Percentiles rank a stretch among this genome's conserved stretches.
Evolutionary conservation across 2,329 filamentous ascomycete species (phyloP).

Genomic region (Beauveria pseudobassiana): DNA sequence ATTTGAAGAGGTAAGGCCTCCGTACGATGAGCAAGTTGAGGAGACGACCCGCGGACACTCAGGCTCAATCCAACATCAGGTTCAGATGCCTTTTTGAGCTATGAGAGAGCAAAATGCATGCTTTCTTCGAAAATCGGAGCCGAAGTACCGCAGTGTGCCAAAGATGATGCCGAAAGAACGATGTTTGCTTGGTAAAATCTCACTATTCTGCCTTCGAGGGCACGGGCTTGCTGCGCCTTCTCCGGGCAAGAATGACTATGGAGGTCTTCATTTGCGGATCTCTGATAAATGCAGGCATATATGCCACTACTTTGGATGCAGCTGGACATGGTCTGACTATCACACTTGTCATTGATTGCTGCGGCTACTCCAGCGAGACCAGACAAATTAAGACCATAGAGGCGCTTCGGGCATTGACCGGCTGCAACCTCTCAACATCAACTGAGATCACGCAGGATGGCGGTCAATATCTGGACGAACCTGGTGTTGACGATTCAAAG

Average conservation of each 20-base stretch:
- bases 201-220: constrained; percentile 83
- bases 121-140: constrained; percentile 25
- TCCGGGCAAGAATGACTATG: constrained; percentile 81
- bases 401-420: constrained; percentile 66
- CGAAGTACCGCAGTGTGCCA: constrained; percentile 36
- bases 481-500: background rate
- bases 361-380: constrained; percentile 65
- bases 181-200: constrained; percentile 56
- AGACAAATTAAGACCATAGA: constrained; percentile 65
- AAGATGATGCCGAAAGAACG: constrained; percentile 31
- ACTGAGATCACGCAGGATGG: constrained; percentile 42
- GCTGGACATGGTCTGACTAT: constrained; percentile 82
- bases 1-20: constrained; percentile 42
- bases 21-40: background rate
- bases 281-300: constrained; percentile 79
- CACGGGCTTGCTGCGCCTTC: constrained; percentile 63
- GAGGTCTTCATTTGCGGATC: constrained; percentile 85
- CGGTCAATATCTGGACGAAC: background rate
- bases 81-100: constrained; percentile 40
- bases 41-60: background rate
- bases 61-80: constrained; percentile 14
- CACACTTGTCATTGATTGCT: constrained; percentile 79
- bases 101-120: background rate
- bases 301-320: constrained; percentile 86
- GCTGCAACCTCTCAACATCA: constrained; percentile 57